phyloP scores from a whole-genome alignment of 2,329 filamentous ascomycete species.

The Pseudocercospora cruenta region DNA sequence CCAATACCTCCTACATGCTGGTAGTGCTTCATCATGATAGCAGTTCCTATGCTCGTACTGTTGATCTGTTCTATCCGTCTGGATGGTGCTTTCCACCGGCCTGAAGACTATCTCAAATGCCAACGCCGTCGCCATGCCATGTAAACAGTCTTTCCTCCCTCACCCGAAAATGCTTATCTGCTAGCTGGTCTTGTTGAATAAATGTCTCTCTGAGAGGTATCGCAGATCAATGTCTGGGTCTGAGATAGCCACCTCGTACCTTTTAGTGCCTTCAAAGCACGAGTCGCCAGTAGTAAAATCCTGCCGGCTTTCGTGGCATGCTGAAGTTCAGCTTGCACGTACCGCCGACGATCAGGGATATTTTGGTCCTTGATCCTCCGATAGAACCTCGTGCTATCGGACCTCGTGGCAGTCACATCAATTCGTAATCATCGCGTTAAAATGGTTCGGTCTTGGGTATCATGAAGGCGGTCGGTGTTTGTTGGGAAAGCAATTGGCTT shows the following conservation, averaged over 20 bases:
- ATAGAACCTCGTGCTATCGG: neutral
- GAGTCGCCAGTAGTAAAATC: neutral
- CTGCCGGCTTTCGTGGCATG: neutral
- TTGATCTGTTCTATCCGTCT: neutral
- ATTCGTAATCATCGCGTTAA: neutral
- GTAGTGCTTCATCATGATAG: neutral
- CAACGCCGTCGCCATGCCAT: neutral
- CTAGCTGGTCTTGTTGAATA: neutral
- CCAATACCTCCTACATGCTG: neutral
- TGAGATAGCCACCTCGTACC: too few relatives aligned
- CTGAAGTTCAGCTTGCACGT: neutral
- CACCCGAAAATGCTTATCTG: neutral
- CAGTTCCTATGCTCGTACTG: neutral
- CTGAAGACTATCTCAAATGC: neutral
- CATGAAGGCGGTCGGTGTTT: neutral
- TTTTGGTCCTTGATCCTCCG: neutral
- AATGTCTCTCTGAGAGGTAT: neutral
- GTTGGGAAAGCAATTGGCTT: neutral
- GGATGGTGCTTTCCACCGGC: neutral
- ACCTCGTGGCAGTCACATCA: neutral
- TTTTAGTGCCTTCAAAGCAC: neutral
- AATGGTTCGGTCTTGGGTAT: constrained; percentile 2
- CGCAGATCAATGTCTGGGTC: neutral
- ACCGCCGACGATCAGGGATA: neutral
- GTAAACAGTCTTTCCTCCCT: neutral